Evolutionary conservation across 1,139 yeast genomes (phyloP).

Genomic region (Scheffersomyces cryptocercus): DNA sequence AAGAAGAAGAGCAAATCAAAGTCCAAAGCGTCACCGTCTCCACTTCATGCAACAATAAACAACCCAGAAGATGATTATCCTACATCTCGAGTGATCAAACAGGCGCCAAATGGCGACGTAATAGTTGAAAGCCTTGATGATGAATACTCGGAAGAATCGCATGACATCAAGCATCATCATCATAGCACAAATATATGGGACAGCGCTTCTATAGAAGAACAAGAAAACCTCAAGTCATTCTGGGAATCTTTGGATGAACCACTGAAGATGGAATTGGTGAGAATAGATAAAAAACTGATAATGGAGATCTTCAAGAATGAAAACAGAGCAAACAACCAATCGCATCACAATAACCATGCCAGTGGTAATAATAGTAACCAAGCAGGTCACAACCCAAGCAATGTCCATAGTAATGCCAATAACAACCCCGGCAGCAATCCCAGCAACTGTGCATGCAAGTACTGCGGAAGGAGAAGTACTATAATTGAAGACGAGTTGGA

Average conservation of each 20-base stretch:
- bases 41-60: slow-evolving; percentile 44
- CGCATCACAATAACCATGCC: slow-evolving; percentile 3
- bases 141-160: slow-evolving; percentile 9
- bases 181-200: slow-evolving; percentile 52
- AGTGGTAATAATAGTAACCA: neutral
- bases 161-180: slow-evolving; percentile 12
- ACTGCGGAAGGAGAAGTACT: slow-evolving; percentile 75
- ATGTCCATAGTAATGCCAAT: slow-evolving; percentile 6
- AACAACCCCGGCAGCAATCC: slow-evolving; percentile 2
- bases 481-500: slow-evolving; percentile 80
- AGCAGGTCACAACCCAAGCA: slow-evolving; percentile 3
- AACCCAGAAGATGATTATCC: slow-evolving; percentile 69
- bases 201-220: slow-evolving; percentile 58
- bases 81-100: slow-evolving; percentile 68
- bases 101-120: slow-evolving; percentile 73
- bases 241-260: slow-evolving; percentile 70
- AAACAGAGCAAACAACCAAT: slow-evolving; percentile 15
- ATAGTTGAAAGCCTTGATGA: slow-evolving; percentile 56
- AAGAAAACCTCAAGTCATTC: slow-evolving; percentile 57
- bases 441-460: slow-evolving; percentile 63
- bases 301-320: slow-evolving; percentile 57
- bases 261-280: slow-evolving; percentile 62
- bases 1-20: slow-evolving; percentile 23
- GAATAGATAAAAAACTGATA: slow-evolving; percentile 71
- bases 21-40: slow-evolving; percentile 5